Conservation (phyloP, 441 rosid genomes). For the Rhodomyrtus psidioides region DNA sequence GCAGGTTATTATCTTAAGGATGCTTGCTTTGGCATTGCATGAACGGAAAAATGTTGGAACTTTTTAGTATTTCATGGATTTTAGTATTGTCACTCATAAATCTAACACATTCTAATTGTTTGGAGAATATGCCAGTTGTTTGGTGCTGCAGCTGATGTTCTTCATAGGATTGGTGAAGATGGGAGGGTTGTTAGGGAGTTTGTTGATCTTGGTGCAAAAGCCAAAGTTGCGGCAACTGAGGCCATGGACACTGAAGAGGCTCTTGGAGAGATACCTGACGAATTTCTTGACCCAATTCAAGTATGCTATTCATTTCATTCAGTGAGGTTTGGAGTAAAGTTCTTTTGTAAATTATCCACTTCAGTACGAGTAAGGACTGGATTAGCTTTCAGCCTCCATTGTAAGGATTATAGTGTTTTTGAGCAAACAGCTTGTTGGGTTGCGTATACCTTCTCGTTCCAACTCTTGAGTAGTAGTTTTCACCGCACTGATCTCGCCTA, state of each 20-base stretch:
- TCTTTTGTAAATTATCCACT: not conserved
- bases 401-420: not conserved
- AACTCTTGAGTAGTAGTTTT: not conserved
- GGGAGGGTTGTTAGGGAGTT: conserved; percentile 66
- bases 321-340: not conserved
- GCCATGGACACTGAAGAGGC: conserved; percentile 95
- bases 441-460: not conserved
- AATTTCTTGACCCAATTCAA: conserved; percentile 98
- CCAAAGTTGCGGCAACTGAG: conserved; percentile 87
- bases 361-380: not conserved
- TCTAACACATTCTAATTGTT: conserved; percentile 8
- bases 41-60: not conserved
- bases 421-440: not conserved
- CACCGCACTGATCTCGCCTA: not conserved
- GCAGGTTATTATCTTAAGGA: conserved; percentile 39
- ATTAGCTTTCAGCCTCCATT: not conserved
- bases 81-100: not conserved
- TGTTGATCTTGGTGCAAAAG: conserved; percentile 68
- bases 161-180: conserved; percentile 77
- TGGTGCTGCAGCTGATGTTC: conserved; percentile 80
- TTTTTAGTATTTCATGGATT: not conserved
- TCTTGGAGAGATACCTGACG: conserved; percentile 96
- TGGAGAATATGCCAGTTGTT: conserved; percentile 50
- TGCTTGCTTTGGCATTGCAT: not conserved
- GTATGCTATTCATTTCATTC: conserved; percentile 17